Evolutionary conservation across 2,329 filamentous ascomycete species (phyloP).

Genomic region (Teratosphaeria gauchensis): DNA sequence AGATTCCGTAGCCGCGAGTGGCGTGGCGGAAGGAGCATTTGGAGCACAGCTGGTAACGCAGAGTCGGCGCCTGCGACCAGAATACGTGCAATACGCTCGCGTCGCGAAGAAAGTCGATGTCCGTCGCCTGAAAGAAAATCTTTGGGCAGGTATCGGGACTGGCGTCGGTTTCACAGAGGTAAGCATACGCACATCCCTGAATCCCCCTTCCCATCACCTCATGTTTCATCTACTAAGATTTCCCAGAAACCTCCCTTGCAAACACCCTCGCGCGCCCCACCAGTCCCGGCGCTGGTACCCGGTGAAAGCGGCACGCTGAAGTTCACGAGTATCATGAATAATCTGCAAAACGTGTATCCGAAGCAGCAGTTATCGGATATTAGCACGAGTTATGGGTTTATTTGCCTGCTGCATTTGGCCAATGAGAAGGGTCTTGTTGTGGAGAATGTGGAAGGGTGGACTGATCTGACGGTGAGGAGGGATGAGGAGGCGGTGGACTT

Average conservation of each 20-base stretch:
- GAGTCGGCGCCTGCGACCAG: conserved; percentile 49
- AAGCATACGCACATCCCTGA: neutral
- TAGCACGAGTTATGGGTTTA: conserved; percentile 87
- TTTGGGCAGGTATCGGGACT: conserved; percentile 54
- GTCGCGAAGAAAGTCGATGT: conserved; percentile 61
- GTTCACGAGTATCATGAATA: conserved; percentile 89
- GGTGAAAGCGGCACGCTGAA: conserved; percentile 51
- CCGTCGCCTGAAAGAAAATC: conserved; percentile 52
- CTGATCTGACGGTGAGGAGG: conserved; percentile 39
- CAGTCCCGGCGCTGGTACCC: conserved; percentile 15
- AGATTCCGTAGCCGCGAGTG: conserved; percentile 23
- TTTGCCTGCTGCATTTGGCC: conserved; percentile 79
- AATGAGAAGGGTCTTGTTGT: conserved; percentile 87
- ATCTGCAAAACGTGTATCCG: conserved; percentile 75
- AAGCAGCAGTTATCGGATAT: conserved; percentile 84
- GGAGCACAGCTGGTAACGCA: conserved; percentile 55
- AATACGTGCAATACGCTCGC: conserved; percentile 57
- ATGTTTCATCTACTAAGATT: neutral
- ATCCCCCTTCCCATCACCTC: neutral
- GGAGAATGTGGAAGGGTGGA: conserved; percentile 47
- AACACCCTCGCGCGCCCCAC: conserved; percentile 5
- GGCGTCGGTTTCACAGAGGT: conserved; percentile 4
- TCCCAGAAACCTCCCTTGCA: conserved; percentile 2
- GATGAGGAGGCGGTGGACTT: conserved; percentile 28
- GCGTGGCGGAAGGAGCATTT: conserved; percentile 37